Evolutionary conservation across 176 grass and related monocot species (phyloP).

Genomic region (Urochloa ruziziensis): DNA sequence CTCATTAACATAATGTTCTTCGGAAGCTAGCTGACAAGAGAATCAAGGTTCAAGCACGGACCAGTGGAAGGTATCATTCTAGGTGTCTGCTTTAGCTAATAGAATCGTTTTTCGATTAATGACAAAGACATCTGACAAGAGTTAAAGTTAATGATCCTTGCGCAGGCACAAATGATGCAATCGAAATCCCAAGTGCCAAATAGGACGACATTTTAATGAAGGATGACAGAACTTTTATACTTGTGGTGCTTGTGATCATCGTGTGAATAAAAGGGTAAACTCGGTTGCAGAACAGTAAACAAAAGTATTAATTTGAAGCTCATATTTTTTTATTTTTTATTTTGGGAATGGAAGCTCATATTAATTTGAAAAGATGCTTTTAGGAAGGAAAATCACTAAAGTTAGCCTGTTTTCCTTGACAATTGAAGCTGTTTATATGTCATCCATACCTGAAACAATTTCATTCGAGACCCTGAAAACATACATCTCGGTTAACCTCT

Average conservation of each 20-base stretch:
- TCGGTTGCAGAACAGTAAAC: not conserved
- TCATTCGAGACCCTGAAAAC: not conserved
- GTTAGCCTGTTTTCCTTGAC: not conserved
- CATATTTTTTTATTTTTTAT: too few relatives aligned
- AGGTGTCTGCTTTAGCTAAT: not conserved
- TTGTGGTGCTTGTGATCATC: not conserved
- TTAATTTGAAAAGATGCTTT: not conserved
- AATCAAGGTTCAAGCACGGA: not conserved
- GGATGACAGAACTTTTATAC: not conserved
- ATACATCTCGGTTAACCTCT: not conserved
- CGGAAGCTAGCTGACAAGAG: not conserved
- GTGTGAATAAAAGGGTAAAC: not conserved
- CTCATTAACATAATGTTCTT: not conserved
- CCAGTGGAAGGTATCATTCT: not conserved
- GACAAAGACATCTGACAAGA: not conserved
- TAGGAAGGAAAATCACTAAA: not conserved
- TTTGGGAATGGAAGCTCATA: not conserved
- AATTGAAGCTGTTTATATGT: conserved; percentile 22
- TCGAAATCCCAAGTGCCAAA: not conserved
- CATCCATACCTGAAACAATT: not conserved
- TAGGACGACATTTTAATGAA: not conserved
- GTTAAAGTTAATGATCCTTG: not conserved
- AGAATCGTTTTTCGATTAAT: not conserved
- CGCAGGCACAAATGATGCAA: not conserved
- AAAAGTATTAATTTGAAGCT: not conserved